A percentile compares a stretch with the other conserved stretches of the same genome.
These are phyloP conservation scores for Emmonsiellopsis sp. DNA, from an alignment of 2,329 filamentous ascomycete genomes.

Conservation along the genomic window DNA sequence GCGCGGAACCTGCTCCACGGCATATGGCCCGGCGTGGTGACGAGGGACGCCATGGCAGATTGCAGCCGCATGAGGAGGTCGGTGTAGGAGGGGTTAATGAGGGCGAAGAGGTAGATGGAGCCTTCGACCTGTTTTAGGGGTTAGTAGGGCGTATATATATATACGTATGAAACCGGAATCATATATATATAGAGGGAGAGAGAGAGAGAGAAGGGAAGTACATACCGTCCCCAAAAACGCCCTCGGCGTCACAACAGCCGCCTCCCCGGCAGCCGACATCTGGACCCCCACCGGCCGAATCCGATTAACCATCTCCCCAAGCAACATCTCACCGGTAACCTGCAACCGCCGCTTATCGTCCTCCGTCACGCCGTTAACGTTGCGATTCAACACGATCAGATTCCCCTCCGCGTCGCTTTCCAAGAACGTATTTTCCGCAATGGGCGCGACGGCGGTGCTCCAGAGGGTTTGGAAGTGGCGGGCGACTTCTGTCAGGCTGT, in stretches of 20 bases:
- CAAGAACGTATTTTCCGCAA: slow-evolving; percentile 67
- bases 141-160: background rate
- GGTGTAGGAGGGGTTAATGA: slow-evolving; percentile 61
- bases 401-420: slow-evolving; percentile 84
- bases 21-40: slow-evolving; percentile 62
- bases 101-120: slow-evolving; percentile 78
- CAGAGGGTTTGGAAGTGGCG: slow-evolving; percentile 75
- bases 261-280: slow-evolving; percentile 52
- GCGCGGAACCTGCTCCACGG: slow-evolving; percentile 73
- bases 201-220: slow-evolving; percentile 7
- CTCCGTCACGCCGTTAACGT: slow-evolving; percentile 60
- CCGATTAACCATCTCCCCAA: slow-evolving; percentile 89
- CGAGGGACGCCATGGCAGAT: slow-evolving; percentile 53
- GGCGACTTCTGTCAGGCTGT: slow-evolving; percentile 61
- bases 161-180: no score
- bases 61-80: slow-evolving; percentile 80
- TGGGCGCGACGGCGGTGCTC: slow-evolving; percentile 65
- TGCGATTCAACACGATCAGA: slow-evolving; percentile 66
- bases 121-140: slow-evolving; percentile 62
- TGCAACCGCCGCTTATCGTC: slow-evolving; percentile 64
- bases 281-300: slow-evolving; percentile 67
- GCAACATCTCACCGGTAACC: slow-evolving; percentile 67
- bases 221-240: slow-evolving; percentile 85
- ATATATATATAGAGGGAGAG: background rate
- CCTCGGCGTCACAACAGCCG: slow-evolving; percentile 59